Conservation (phyloP, 768 basidiomycete species). For the Amanita thiersii region DNA sequence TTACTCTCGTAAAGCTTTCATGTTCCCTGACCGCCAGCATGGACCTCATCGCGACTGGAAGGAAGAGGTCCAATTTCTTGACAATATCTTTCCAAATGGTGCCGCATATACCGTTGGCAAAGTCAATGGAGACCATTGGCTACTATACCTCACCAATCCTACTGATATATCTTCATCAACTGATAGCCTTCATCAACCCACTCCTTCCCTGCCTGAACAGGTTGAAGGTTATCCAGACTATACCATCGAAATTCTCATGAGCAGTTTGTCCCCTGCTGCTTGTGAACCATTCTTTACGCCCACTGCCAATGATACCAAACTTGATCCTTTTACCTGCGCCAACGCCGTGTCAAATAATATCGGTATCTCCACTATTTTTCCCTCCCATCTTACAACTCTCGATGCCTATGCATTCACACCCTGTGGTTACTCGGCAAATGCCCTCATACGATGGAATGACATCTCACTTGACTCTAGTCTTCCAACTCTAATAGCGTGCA, state of each 20-base stretch:
- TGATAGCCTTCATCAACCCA: conserved; percentile 12
- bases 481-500: conserved; percentile 12
- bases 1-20: conserved; percentile 98
- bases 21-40: conserved; percentile 94
- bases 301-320: conserved; percentile 20
- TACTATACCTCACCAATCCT: conserved; percentile 84
- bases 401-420: conserved; percentile 93
- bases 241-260: conserved; percentile 99
- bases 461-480: conserved; percentile 16
- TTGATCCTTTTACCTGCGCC: conserved; percentile 44
- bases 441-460: conserved; percentile 63
- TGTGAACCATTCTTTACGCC: conserved; percentile 68
- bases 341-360: conserved; percentile 57
- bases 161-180: conserved; percentile 15
- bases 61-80: conserved; percentile 86
- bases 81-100: conserved; percentile 81
- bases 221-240: conserved; percentile 53
- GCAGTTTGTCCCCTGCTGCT: conserved; percentile 70
- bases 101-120: conserved; percentile 96
- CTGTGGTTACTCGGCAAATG: conserved; percentile 95
- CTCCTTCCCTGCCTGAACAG: conserved; percentile 9
- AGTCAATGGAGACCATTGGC: conserved; percentile 98
- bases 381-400: conserved; percentile 66
- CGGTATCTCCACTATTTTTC: conserved; percentile 80
- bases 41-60: conserved; percentile 94